Base-by-base conservation (phyloP, 768 basidiomycete genomes). In the Termitomyces sp. region DNA sequence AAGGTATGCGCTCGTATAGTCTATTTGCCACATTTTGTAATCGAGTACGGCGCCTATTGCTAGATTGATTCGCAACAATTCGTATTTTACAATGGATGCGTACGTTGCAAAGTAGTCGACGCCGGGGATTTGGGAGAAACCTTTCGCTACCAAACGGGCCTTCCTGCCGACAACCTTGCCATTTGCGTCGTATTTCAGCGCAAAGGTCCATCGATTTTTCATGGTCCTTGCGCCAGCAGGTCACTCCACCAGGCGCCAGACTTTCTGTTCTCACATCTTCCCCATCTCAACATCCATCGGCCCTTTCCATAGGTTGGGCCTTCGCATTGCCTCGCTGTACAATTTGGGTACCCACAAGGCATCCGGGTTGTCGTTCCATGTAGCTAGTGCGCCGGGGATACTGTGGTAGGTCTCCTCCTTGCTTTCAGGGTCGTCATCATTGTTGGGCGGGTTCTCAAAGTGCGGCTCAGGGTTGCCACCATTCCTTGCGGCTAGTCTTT, bases 161-260 rank as follows among this genome's bases (percentile, higher is more conserved):
- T 41, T 41, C 1, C 3, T 7, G 3, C 40, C n/a, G 20, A 20
- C 9, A 0, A 41, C 40, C 9, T 20, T 9, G 8, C n/a, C n/a
- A 20, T 41, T 20, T 0, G 40, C 3, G 4, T 41, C 40, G 8
- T 41, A 41, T 1, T 41, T 41, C 40, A 41, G 7, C 1, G n/a
- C 8, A 9, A 45, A 45, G 1, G 24, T 45, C 24, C 30, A 56
- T 1, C 36, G 0, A 14, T 46, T 53, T 4, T 52, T 46, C 51
- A 53, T 54, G 0, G 35, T 54, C 5, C 33, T 24, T 2, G n/a
- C 35, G 1, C 30, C 48, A 18, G 7, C n/a, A 2, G 24, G 53
- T 1, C 30, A 0, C 5, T 59, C 41, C 5, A 59, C 48, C 10
- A 59, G 33, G 7, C 14, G 56, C 47, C 2, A 70, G 38, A 10